Percentiles rank a stretch among this genome's conserved stretches.
Conservation (phyloP, 1,284 basidiomycete species). For the Trichosporon faecale region DNA sequence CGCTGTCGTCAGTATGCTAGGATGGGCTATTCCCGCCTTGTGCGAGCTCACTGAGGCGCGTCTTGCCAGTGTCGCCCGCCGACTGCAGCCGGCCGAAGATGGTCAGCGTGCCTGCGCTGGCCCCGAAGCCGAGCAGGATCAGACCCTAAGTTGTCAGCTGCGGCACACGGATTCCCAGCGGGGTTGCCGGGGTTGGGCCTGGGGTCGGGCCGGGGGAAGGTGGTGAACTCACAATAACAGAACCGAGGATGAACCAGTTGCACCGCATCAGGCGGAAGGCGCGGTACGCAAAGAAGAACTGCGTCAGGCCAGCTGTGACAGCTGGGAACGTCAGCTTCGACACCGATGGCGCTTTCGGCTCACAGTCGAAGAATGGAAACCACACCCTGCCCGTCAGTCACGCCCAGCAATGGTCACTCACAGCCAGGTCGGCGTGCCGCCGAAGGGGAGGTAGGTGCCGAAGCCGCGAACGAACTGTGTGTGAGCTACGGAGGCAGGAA, state of each 20-base stretch:
- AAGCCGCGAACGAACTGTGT: slow-evolving; percentile 30
- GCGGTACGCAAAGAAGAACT: slow-evolving; percentile 38
- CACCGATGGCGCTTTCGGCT: not conserved
- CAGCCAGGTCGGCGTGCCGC: slow-evolving; percentile 18
- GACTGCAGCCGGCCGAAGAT: not conserved
- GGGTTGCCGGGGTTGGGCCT: too few relatives aligned
- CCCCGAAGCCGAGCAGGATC: slow-evolving; percentile 4
- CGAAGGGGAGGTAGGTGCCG: slow-evolving; percentile 24
- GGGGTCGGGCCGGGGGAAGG: too few relatives aligned
- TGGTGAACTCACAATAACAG: slow-evolving; percentile 29
- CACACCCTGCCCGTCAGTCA: slow-evolving; percentile 14
- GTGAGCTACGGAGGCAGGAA: not conserved
- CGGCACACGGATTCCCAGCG: too few relatives aligned
- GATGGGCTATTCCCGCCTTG: too few relatives aligned
- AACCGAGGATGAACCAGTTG: slow-evolving; percentile 27
- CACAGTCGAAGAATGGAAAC: slow-evolving; percentile 28
- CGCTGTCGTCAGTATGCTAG: slow-evolving; percentile 2
- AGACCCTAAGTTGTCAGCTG: not conserved
- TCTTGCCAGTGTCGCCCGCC: not conserved
- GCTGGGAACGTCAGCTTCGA: not conserved
- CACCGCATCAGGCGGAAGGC: slow-evolving; percentile 33
- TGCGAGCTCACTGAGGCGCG: slow-evolving; percentile 2
- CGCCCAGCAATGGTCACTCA: not conserved
- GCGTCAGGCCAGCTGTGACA: slow-evolving; percentile 19
- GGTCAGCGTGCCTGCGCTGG: not conserved